Base-by-base conservation (phyloP, 768 basidiomycete genomes). In the Rhizopogon roseolus region DNA sequence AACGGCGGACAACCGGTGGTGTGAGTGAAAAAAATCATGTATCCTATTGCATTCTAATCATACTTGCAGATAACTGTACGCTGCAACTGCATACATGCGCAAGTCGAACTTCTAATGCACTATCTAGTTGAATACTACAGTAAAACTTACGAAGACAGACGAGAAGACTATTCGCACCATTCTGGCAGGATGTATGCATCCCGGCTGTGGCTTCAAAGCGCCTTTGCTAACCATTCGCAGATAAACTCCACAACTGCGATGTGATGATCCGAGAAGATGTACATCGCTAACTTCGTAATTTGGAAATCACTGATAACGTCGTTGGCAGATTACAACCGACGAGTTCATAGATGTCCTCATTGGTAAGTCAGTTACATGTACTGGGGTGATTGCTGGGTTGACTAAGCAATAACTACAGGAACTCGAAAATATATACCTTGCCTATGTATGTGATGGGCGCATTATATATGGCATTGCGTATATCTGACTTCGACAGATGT, bases 191-290 rank as follows among this genome's bases (percentile, higher is more conserved):
- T 96, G 93, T 86, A 70, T 57, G 81, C n/a, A 17, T 25, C 32
- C 10, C 28, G 48, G 36, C 38, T 36, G 43, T 32, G 50, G 14
- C 14, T 36, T 39, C 19, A 49, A 44, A 6, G 38, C 25, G 40
- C 17, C 22, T 22, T 55, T 14, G 8, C 62, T 62, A 41, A 66
- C 44, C 9, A 1, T 17, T 7, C 41, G 5, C 57, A 92, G 90
- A 93, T 67, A 94, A 92, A 69, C 71, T 93, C 28, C 92, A 93
- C 64, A 91, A 96, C 63, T 96, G 93, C 65, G 96, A 99, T 70
- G 88, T 98, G 8, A 96, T 98, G 93, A 93, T 99, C 62, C 81
- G 97, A 65, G 95, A 99, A 77, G 96, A 99, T 71, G 94, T 97
- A 62, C 61, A 78, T 69, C 29, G 39, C 22, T 36, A 34, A 36